Conservation (phyloP, 2,329 filamentous ascomycete genomes). For the Camptophora hylomeconis region DNA sequence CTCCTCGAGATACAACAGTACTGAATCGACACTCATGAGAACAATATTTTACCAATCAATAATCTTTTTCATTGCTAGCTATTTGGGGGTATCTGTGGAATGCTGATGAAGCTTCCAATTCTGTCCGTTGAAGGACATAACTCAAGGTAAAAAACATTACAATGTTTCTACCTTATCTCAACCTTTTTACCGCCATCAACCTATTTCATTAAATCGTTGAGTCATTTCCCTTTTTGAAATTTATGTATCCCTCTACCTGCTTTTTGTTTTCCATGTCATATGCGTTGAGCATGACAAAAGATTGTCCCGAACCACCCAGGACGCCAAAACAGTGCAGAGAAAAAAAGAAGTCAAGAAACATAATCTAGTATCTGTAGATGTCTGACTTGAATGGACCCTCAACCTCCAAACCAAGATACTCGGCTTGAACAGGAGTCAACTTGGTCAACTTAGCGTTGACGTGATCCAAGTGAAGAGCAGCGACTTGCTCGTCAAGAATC, state of each 20-base stretch:
- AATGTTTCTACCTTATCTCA: too few species aligned
- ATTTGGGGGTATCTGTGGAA: too few species aligned
- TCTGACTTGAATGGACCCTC: conserved; percentile 96
- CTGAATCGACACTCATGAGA: too few species aligned
- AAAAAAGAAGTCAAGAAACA: conserved; percentile 5
- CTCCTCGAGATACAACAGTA: too few species aligned
- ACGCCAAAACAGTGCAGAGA: conserved; percentile 8
- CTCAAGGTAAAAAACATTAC: too few species aligned
- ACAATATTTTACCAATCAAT: too few species aligned
- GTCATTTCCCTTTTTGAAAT: conserved; percentile 5
- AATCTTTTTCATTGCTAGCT: too few species aligned
- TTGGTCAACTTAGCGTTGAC: conserved; percentile 87
- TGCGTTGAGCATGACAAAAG: conserved; percentile 18
- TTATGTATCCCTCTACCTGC: not conserved
- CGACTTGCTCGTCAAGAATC: conserved; percentile 98
- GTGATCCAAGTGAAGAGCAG: conserved; percentile 81
- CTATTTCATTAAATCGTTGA: conserved; percentile 7
- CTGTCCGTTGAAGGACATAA: too few species aligned
- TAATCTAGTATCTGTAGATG: conserved; percentile 46
- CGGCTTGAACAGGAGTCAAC: conserved; percentile 74
- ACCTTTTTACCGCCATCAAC: too few species aligned
- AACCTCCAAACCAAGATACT: conserved; percentile 76
- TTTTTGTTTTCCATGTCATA: conserved; percentile 7
- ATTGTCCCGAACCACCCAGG: conserved; percentile 3
- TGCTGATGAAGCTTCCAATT: too few species aligned